Evolutionary conservation across 2,329 filamentous ascomycete genomes (phyloP), one percentile per base, ranked within the genome.

Genomic region (Fusarium succisae): DNA sequence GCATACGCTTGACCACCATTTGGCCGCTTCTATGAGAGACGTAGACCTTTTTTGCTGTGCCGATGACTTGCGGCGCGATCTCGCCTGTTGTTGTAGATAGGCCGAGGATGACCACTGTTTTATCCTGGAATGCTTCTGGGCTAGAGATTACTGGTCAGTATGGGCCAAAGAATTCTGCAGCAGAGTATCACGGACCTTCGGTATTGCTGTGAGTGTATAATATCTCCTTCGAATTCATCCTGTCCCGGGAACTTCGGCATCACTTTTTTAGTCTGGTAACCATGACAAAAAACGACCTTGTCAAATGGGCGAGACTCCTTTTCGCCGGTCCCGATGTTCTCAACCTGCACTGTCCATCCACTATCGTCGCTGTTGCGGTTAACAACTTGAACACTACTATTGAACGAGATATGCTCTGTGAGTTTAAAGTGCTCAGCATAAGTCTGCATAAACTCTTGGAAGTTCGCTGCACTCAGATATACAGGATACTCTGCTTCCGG

Each of bases 211-310:
- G 70, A 60, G 32, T 72, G 70, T 3, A 73, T 39, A 6, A 72
- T 54, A 3, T 70, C 37, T 1, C 70, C 70, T 8, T 66, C 22
- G 1, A 50, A 72, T 1, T 14, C 9, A 0, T 57, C 37, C 22
- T 72, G 70, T 1, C 70, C 70, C 3, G 55, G 69, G 20, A 72
- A 72, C 0, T 9, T 26, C 4, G 70, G 70, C 69, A 72, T 73
- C 1, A 28, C 24, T 20, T 24, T 72, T 6, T 44, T 5, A 6
- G 70, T 72, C 24, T 72, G 70, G 8, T 72, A 72, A 0, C 70
- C 70, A 20, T 72, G 70, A 2, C 70, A 72, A 13, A 72, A 73
- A 2, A 69, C 65, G 10, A 72, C 56, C 28, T 72, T 72, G 24
- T 72, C 70, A 9, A 72, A 72, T 3, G 22, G 4, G 7, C 22